Evolutionary conservation across 106 monocot genomes (phyloP), one percentile per base, ranked within the genome.

Genomic region (Platanthera guangdongensis): DNA sequence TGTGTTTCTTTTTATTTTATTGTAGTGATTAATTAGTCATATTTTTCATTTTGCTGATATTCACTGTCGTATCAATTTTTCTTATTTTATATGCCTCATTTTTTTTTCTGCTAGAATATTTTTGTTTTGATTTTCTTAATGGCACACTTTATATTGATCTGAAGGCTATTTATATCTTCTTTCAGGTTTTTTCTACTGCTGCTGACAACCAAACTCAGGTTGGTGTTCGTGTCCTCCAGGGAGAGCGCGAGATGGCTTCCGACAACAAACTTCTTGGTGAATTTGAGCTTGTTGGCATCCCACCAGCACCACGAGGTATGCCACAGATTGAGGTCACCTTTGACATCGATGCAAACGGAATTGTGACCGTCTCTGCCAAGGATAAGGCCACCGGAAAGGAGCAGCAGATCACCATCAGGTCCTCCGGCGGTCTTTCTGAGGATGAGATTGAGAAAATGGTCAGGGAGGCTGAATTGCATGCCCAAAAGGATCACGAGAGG

Each of bases 121-220:
- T 55, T 55, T 14, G n/a, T 55, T 4, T 55, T 55, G 14, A 5
- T 16, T 9, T 12, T 55, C 52, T 18, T 12, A 39, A 39, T 39
- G 39, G 39, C 39, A 39, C 39, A 3, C 39, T 39, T 39, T 39
- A 39, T 39, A 39, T 14, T 53, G 53, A 53, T 10, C 6, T 14
- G 7, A 53, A 53, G 3, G 53, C 14, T 14, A 10, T 14, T 53
- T 10, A 10, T 7, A 10, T 18, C 39, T 21, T 1, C 15, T 50
- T 74, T 48, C 77, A 89, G 84, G 84, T 84, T 18, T 90, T 87
- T 68, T 87, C 90, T 4, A 90, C 87, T 39, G 90, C 90, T 15
- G 90, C 86, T 3, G 87, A 90, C 77, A 90, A 90, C 65, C 90
- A 90, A 63, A 90, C 87, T 12, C 90, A 90, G 79, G 90, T 90